Percentiles rank a stretch among this genome's conserved stretches.
These are phyloP conservation scores for Trichoderma gracile DNA, from an alignment of 2,329 filamentous ascomycete genomes.

Conservation along the genomic window DNA sequence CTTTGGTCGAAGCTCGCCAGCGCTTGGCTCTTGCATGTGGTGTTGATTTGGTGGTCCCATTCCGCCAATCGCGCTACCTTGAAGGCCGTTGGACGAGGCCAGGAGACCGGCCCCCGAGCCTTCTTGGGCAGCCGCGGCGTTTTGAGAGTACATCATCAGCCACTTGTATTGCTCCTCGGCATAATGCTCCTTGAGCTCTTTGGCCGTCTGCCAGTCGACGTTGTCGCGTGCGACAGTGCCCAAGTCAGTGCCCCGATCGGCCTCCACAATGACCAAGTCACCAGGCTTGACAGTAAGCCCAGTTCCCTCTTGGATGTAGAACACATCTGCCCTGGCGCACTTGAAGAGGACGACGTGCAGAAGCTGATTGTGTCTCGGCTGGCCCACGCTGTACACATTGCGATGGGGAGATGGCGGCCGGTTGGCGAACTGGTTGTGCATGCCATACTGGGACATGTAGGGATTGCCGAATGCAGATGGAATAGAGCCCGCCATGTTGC, in stretches of 20 bases:
- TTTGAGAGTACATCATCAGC: constrained; percentile 97
- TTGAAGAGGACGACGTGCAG: constrained; percentile 96
- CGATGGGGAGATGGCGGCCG: constrained; percentile 63
- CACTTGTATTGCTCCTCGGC: constrained; percentile 96
- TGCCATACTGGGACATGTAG: constrained; percentile 50
- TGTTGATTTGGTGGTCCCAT: constrained; percentile 76
- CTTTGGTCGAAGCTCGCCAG: constrained; percentile 85
- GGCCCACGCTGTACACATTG: constrained; percentile 60
- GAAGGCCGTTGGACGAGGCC: constrained; percentile 62
- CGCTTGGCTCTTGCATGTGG: constrained; percentile 68
- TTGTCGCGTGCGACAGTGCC: constrained; percentile 89
- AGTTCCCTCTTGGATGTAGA: constrained; percentile 95
- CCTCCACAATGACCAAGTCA: constrained; percentile 95
- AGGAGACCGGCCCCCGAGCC: constrained; percentile 62
- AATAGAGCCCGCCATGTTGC: constrained; percentile 30
- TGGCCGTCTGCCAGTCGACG: constrained; percentile 83
- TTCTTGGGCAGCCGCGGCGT: constrained; percentile 63
- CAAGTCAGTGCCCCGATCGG: constrained; percentile 91
- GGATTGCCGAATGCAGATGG: constrained; percentile 40
- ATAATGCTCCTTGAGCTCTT: constrained; percentile 86
- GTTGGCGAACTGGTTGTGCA: constrained; percentile 48
- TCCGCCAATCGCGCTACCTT: constrained; percentile 71
- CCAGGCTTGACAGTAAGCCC: constrained; percentile 87
- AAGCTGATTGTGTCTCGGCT: constrained; percentile 65
- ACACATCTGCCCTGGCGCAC: constrained; percentile 90